Percentiles rank a stretch among this genome's conserved stretches.
These are phyloP conservation scores for Exophiala aquamarina DNA, from an alignment of 2,329 filamentous ascomycete species.

Conservation along the genomic window DNA sequence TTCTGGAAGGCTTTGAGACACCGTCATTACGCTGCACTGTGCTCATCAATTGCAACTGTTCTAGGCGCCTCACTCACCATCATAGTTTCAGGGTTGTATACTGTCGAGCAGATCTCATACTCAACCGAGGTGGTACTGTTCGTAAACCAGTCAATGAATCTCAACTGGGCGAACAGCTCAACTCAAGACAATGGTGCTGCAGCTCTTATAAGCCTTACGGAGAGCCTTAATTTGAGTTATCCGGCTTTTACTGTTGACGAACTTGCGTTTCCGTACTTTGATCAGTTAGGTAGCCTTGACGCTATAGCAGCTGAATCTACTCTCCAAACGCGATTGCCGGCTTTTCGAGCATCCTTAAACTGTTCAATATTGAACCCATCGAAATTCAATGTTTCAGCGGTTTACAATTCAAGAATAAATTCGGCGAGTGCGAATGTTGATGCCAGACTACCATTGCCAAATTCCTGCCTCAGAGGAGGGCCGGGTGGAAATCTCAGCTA, in stretches of 20 bases:
- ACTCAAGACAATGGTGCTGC: conserved; percentile 18
- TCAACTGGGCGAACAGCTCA: conserved; percentile 17
- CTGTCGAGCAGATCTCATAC: conserved; percentile 22
- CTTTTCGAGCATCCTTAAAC: conserved; percentile 11
- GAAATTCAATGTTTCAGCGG: conserved; percentile 6
- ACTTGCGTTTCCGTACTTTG: conserved; percentile 20
- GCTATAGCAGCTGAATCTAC: not conserved
- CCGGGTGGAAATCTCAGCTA: conserved; percentile 12
- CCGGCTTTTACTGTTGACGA: conserved; percentile 20
- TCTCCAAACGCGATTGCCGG: not conserved
- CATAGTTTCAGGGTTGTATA: conserved; percentile 33
- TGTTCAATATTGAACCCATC: conserved; percentile 1
- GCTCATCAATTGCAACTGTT: conserved; percentile 23
- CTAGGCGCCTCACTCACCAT: conserved; percentile 27
- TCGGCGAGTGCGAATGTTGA: conserved; percentile 6
- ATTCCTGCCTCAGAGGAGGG: conserved; percentile 15
- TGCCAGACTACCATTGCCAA: conserved; percentile 9
- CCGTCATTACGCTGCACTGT: conserved; percentile 20
- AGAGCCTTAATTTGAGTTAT: conserved; percentile 18
- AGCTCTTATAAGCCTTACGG: conserved; percentile 16
- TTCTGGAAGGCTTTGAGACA: conserved; percentile 8
- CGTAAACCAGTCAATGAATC: conserved; percentile 28
- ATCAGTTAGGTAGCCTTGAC: no score
- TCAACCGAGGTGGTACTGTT: conserved; percentile 19
- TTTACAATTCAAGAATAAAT: conserved; percentile 6